Evolutionary conservation across 75 land plant species (phyloP).

Genomic region (Pseudotsuga menziesii): DNA sequence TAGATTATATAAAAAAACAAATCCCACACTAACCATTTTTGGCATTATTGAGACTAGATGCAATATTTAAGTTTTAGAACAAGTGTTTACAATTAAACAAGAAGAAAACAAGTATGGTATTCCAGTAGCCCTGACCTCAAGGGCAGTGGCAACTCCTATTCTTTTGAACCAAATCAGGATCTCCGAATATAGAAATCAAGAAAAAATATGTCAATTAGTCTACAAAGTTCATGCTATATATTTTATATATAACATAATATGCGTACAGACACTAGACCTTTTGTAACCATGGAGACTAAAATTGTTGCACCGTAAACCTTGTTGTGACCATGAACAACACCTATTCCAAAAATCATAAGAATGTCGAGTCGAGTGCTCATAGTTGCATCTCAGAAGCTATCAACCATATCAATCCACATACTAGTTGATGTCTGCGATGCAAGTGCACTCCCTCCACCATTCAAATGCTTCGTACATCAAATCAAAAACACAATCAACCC

Average conservation of each 20-base stretch:
- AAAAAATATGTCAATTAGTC: background rate
- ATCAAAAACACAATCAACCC: background rate
- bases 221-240: background rate
- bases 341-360: constrained; percentile 52
- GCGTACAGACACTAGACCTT: background rate
- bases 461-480: constrained; percentile 27
- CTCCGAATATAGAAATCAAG: constrained; percentile 20
- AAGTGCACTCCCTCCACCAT: constrained; percentile 34
- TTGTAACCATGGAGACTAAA: constrained; percentile 10
- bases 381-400: constrained; percentile 27
- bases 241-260: background rate
- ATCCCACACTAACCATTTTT: background rate
- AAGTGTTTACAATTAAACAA: constrained; percentile 39
- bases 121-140: constrained; percentile 67
- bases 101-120: too few relatives aligned
- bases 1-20: too few relatives aligned
- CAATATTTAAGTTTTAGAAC: background rate
- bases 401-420: constrained; percentile 34
- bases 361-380: constrained; percentile 30
- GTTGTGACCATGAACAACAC: constrained; percentile 49
- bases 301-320: constrained; percentile 53
- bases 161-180: constrained; percentile 49
- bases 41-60: too few relatives aligned
- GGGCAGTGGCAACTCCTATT: constrained; percentile 62
- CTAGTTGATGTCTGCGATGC: constrained; percentile 9